Evolutionary conservation across 2,329 filamentous ascomycete genomes (phyloP).

Genomic region (Pyrenophora tritici-repentis): DNA sequence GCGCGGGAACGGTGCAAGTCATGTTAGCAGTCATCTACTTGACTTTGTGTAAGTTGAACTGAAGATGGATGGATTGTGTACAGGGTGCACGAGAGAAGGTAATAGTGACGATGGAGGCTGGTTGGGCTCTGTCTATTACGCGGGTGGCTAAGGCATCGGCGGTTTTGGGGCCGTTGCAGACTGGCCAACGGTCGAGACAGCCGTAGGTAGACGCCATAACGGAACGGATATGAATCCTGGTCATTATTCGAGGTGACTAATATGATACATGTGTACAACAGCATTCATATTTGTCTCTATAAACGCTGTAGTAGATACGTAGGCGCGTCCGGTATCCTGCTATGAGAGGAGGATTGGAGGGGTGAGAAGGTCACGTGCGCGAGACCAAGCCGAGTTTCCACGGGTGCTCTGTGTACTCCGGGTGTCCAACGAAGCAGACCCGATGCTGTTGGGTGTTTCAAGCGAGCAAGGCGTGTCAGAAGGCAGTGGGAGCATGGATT

Average conservation of each 20-base stretch:
- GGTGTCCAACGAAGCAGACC: neutral
- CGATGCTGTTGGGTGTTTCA: slow-evolving; percentile 8
- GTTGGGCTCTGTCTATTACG: slow-evolving; percentile 8
- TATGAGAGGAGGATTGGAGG: too few relatives aligned
- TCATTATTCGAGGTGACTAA: neutral
- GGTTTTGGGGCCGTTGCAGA: slow-evolving; percentile 13
- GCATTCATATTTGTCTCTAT: too few relatives aligned
- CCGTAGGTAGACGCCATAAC: too few relatives aligned
- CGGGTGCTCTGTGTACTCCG: too few relatives aligned
- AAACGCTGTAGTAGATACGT: too few relatives aligned
- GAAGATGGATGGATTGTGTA: neutral
- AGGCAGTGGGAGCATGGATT: slow-evolving; percentile 6
- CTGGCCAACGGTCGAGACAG: slow-evolving; percentile 1
- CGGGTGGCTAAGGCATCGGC: slow-evolving; percentile 11
- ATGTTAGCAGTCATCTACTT: too few relatives aligned
- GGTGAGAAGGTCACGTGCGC: too few relatives aligned
- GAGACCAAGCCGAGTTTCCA: neutral
- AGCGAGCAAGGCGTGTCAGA: slow-evolving; percentile 11
- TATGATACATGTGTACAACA: neutral
- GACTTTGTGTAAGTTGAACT: too few relatives aligned
- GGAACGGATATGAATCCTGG: neutral
- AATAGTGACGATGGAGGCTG: neutral
- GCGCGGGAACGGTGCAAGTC: neutral
- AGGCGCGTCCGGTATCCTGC: too few relatives aligned
- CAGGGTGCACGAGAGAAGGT: neutral